These are phyloP conservation scores for Panaeolus cyanescens DNA, from an alignment of 768 basidiomycete species.

Conservation along the genomic window DNA sequence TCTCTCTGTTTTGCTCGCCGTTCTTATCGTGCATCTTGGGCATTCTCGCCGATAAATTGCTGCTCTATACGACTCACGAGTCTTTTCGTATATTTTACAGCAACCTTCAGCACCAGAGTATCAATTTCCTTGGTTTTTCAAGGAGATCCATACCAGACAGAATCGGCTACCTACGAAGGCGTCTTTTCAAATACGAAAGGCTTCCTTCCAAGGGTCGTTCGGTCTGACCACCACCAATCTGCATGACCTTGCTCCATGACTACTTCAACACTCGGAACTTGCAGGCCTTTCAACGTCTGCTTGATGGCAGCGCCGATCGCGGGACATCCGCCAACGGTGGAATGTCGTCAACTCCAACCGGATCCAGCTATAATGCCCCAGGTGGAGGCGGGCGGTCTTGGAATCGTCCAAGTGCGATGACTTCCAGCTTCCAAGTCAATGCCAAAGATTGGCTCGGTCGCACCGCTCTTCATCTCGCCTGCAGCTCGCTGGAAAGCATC, in stretches of 20 bases:
- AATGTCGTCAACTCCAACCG: conserved; percentile 34
- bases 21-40: not conserved
- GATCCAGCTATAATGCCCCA: conserved; percentile 15
- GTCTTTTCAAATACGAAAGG: conserved; percentile 8
- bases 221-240: conserved; percentile 35
- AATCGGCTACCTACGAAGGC: conserved; percentile 2
- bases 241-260: conserved; percentile 83
- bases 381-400: conserved; percentile 58
- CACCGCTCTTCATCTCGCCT: conserved; percentile 83
- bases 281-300: conserved; percentile 75
- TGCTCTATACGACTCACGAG: not conserved
- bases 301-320: conserved; percentile 49
- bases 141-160: not conserved
- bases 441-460: conserved; percentile 70
- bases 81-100: not conserved
- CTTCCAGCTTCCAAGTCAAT: conserved; percentile 57
- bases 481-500: conserved; percentile 62
- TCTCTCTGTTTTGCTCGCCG: not conserved
- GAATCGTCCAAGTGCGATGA: conserved; percentile 41
- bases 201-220: conserved; percentile 38
- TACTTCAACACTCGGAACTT: conserved; percentile 71
- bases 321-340: conserved; percentile 24
- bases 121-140: not conserved
- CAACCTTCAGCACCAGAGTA: not conserved
- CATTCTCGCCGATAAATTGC: not conserved